phyloP scores from a whole-genome alignment of 2,329 filamentous ascomycete species.

The Hymenoscyphus albidus region DNA sequence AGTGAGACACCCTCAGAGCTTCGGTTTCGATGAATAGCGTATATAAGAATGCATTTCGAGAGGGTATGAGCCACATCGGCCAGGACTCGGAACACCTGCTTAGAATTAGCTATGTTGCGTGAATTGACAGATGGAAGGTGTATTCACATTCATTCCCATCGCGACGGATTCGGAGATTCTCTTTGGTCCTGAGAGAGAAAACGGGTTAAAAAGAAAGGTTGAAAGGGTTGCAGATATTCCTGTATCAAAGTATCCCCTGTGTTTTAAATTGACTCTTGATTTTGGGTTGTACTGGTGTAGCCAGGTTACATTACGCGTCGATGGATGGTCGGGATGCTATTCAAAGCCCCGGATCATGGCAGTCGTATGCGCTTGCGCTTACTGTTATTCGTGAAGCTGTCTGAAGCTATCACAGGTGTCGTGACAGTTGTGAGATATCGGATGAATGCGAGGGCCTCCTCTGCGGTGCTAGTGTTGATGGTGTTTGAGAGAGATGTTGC shows the following conservation, averaged over 20 bases:
- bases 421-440: background rate
- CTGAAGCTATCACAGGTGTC: background rate
- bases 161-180: conserved; percentile 6
- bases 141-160: conserved; percentile 30
- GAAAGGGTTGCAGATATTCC: background rate
- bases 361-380: background rate
- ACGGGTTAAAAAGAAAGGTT: background rate
- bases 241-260: background rate
- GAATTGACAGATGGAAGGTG: background rate
- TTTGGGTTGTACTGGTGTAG: conserved; percentile 1
- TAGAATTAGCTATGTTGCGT: background rate
- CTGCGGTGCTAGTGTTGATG: background rate
- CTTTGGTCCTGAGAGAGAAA: background rate
- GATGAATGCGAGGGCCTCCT: background rate
- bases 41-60: conserved; percentile 88
- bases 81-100: conserved; percentile 63
- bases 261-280: background rate
- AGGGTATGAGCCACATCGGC: conserved; percentile 80
- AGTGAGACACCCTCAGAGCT: conserved; percentile 90
- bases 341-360: background rate
- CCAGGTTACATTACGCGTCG: conserved; percentile 12
- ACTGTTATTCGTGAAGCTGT: background rate
- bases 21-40: conserved; percentile 81
- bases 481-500: background rate
- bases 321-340: conserved; percentile 2